phyloP scores from a whole-genome alignment of 768 basidiomycete species.

The Lactarius hatsudake region DNA sequence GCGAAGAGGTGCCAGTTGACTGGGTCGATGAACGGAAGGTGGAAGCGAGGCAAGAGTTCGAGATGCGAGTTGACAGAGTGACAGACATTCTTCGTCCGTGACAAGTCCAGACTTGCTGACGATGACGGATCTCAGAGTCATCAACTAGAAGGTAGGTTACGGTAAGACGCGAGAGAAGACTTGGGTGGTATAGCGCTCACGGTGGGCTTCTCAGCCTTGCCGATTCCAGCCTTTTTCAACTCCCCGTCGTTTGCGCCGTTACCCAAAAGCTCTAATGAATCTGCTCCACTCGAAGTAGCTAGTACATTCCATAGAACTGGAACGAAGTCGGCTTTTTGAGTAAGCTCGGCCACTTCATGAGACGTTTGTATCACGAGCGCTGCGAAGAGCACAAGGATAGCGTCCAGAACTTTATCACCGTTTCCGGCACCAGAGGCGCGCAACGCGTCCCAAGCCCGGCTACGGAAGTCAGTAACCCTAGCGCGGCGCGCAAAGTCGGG shows the following conservation, averaged over 20 bases:
- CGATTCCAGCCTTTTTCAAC: conserved; percentile 51
- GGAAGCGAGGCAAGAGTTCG: conserved; percentile 50
- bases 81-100: conserved; percentile 48
- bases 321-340: conserved; percentile 36
- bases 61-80: conserved; percentile 47
- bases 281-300: conserved; percentile 34
- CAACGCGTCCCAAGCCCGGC: conserved; percentile 66
- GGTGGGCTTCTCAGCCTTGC: conserved; percentile 53
- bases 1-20: conserved; percentile 34
- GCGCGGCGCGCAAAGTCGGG: conserved; percentile 75
- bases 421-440: conserved; percentile 54
- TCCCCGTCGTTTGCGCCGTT: conserved; percentile 38
- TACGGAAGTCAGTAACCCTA: conserved; percentile 70
- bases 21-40: conserved; percentile 40
- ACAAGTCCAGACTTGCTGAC: conserved; percentile 35
- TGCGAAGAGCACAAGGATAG: conserved; percentile 57
- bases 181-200: conserved; percentile 40
- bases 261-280: conserved; percentile 50
- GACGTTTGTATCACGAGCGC: conserved; percentile 62
- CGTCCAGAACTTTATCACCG: conserved; percentile 67
- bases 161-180: background rate
- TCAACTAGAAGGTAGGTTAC: conserved; percentile 33
- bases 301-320: conserved; percentile 32
- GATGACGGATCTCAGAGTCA: conserved; percentile 37
- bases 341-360: conserved; percentile 53